Conservation (phyloP, 2,329 filamentous ascomycete species). For the Lecanoromycetidae sp. region DNA sequence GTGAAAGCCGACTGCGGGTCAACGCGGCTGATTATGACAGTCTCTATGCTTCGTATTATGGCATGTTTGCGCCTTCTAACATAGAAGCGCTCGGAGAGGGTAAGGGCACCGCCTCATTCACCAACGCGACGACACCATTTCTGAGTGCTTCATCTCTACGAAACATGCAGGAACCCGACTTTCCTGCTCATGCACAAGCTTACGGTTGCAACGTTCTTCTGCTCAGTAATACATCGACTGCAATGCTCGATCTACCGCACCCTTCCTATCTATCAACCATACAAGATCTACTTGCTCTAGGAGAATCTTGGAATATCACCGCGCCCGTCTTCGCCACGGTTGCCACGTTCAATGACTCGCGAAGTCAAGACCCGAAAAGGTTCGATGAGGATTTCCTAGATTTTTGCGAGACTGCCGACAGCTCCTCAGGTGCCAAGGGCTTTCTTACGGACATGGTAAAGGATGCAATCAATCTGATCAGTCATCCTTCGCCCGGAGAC, state of each 20-base stretch:
- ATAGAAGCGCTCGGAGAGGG: slow-evolving; percentile 1
- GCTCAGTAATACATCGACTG: slow-evolving; percentile 3
- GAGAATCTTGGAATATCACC: slow-evolving; percentile 10
- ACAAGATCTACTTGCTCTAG: slow-evolving; percentile 3
- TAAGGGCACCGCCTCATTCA: slow-evolving; percentile 9
- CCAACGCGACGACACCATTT: slow-evolving; percentile 12
- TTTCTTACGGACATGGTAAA: slow-evolving; percentile 1
- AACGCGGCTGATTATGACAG: not conserved
- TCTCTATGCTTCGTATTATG: slow-evolving; percentile 3
- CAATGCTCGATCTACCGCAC: slow-evolving; percentile 8
- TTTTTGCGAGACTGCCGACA: slow-evolving; percentile 1
- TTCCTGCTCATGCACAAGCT: not conserved
- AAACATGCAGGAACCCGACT: slow-evolving; percentile 2
- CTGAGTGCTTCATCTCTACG: not conserved
- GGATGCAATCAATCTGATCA: slow-evolving; percentile 1
- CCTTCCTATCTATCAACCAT: slow-evolving; percentile 5
- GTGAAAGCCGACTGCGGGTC: not conserved
- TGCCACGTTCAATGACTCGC: slow-evolving; percentile 9
- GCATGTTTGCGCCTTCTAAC: slow-evolving; percentile 11
- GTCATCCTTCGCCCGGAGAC: slow-evolving; percentile 7
- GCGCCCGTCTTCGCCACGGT: slow-evolving; percentile 7
- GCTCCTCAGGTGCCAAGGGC: slow-evolving; percentile 2
- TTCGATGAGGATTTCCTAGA: not conserved
- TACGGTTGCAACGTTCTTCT: slow-evolving; percentile 12
- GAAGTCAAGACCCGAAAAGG: not conserved